phyloP scores from a whole-genome alignment of 305 asterid genomes.

The Rubia peregrina region DNA sequence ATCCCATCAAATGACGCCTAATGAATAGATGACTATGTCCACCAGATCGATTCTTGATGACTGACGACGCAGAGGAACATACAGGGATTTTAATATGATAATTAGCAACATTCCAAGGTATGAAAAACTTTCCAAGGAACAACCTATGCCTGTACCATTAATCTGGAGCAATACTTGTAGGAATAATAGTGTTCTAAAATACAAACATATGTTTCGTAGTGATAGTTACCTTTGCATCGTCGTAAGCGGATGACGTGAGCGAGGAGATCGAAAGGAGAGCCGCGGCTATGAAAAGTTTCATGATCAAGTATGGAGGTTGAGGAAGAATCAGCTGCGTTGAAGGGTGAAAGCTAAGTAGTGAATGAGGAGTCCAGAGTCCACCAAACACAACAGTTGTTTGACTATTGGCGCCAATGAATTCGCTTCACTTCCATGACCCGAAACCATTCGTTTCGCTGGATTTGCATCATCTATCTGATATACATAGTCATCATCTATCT shows the following conservation, averaged over 20 bases:
- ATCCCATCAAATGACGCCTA: neutral
- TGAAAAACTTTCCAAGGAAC: neutral
- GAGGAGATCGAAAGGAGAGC: conserved; percentile 8
- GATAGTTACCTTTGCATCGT: conserved; percentile 4
- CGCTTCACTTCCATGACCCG: neutral
- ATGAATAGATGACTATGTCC: neutral
- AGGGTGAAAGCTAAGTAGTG: neutral
- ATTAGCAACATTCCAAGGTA: no score
- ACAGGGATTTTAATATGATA: neutral
- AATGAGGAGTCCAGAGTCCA: neutral
- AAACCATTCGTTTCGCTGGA: neutral
- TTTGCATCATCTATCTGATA: neutral
- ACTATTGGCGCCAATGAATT: neutral
- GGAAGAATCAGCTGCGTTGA: neutral
- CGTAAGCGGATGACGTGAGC: conserved; percentile 4
- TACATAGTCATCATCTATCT: no score
- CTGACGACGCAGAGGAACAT: neutral
- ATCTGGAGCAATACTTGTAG: neutral
- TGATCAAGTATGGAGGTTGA: neutral
- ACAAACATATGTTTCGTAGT: neutral
- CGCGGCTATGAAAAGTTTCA: neutral
- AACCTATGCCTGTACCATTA: neutral
- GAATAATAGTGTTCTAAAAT: neutral
- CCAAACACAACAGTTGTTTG: neutral
- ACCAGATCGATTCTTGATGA: neutral